Evolutionary conservation across 495 filamentous ascomycete species (phyloP).

Genomic region (Trichoderma reesei): DNA sequence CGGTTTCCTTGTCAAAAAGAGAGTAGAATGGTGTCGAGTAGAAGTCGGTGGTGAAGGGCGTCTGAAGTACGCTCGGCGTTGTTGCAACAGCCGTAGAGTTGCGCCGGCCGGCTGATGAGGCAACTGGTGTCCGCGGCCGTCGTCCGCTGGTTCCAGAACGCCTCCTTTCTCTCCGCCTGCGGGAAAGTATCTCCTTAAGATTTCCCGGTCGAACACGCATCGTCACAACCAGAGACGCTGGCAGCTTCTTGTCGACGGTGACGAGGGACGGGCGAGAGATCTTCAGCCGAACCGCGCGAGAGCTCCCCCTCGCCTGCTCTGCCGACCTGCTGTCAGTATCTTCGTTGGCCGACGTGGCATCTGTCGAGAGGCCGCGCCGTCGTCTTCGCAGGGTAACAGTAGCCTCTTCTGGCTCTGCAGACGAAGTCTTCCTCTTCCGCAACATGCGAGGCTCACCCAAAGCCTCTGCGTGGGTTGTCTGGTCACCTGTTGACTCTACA

Average conservation of each 20-base stretch:
- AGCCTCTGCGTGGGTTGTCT: conserved; percentile 69
- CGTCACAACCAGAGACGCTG: conserved; percentile 26
- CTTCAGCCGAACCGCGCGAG: conserved; percentile 34
- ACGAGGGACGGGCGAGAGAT: conserved; percentile 14
- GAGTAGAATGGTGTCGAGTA: conserved; percentile 66
- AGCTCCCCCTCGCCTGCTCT: conserved; percentile 10
- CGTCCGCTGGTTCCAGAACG: conserved; percentile 25
- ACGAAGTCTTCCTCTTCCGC: conserved; percentile 71
- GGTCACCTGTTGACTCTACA: conserved; percentile 67
- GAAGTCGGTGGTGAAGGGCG: conserved; percentile 44
- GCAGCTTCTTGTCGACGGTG: conserved; percentile 29
- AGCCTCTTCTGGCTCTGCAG: conserved; percentile 35
- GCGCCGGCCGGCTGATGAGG: conserved; percentile 20
- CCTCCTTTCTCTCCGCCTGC: conserved; percentile 31
- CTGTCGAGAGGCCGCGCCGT: conserved; percentile 31
- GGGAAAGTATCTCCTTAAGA: conserved; percentile 46
- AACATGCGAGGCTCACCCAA: conserved; percentile 79
- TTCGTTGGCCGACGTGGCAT: conserved; percentile 21
- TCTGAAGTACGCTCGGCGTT: conserved; percentile 20
- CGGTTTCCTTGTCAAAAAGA: conserved; percentile 75
- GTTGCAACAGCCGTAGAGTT: conserved; percentile 1
- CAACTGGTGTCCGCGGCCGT: conserved; percentile 22
- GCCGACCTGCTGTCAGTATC: conserved; percentile 19
- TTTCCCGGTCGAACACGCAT: conserved; percentile 52
- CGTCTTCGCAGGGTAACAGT: conserved; percentile 34